phyloP scores from a whole-genome alignment of 768 basidiomycete genomes.

The Leucocoprinus birnbaumii region DNA sequence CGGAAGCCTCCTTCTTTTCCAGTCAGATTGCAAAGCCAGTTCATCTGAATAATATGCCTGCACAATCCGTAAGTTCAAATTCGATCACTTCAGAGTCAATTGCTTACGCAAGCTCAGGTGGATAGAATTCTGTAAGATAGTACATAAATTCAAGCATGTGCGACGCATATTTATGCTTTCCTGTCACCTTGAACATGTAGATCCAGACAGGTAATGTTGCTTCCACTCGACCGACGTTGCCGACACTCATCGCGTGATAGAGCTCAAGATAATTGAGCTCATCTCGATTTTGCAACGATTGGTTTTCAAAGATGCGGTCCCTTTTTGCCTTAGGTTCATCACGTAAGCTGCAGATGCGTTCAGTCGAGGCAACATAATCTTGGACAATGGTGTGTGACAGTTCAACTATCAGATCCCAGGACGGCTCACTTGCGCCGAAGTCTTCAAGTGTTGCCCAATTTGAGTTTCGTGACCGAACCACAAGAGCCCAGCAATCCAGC shows the following conservation, averaged over 20 bases:
- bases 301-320: not conserved
- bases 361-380: too few relatives aligned
- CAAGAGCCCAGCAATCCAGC: conserved; percentile 21
- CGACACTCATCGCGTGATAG: not conserved
- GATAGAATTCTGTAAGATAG: not conserved
- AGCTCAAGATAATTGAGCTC: not conserved
- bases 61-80: not conserved
- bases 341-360: too few relatives aligned
- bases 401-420: too few relatives aligned
- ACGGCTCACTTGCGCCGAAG: too few relatives aligned
- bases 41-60: not conserved
- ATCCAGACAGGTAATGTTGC: not conserved
- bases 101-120: not conserved
- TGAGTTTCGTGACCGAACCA: too few relatives aligned
- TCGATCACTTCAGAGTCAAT: not conserved
- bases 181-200: not conserved
- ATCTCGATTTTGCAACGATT: not conserved
- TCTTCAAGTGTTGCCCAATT: too few relatives aligned
- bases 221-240: not conserved
- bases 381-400: too few relatives aligned
- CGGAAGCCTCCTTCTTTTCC: not conserved
- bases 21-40: not conserved
- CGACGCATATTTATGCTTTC: not conserved
- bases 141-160: not conserved
- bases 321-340: too few relatives aligned